Base-by-base conservation (phyloP, 441 rosid genomes). In the Adansonia rubrostipa region DNA sequence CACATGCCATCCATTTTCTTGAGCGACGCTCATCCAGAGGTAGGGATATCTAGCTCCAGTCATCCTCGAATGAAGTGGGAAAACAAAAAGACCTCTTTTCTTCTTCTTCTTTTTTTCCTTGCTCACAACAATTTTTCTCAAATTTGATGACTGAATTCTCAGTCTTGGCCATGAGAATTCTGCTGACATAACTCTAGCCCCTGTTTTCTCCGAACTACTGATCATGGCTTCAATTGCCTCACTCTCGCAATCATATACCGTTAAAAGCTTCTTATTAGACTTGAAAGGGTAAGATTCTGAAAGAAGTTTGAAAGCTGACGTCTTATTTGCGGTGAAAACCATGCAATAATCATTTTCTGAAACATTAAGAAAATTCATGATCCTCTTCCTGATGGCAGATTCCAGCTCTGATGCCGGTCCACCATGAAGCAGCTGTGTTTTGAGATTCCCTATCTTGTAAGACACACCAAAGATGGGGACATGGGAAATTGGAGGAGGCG, bases 81-180 rank as follows among this genome's bases (percentile, higher is more conserved):
- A 93, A 24, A 92, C 99, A 72, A 93, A 95, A 51, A 95, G 85
- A 40, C 99, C 99, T 65, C 85, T 87, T 85, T 84, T 93, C 78
- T 84, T 91, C 80, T 76, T 91, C 80, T 72, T 88, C 63, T 82
- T 88, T 77, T 86, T 80, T 80, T 79, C 87, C 70, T 91, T 92
- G 56, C 87, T 62, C 15, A 77, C 87, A 7, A 95, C 65, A 89
- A 90, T 85, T 70, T 91, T 85, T 77, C 80, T 90, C 84, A 95
- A 71, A 67, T 88, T 95, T 54, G 88, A 81, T 1, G 98, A 85
- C 66, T 89, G 85, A 71, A 95, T 88, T 84, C 89, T 88, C 80
- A 93, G 86, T 78, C 92, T 83, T 24, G 99, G 98, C 99, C 99
- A 95, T 24, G 93, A 84, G 84, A 95, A 95, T 73, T 95, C 96